Conservation (phyloP, 495 filamentous ascomycete genomes). For the Bacidia gigantensis region DNA sequence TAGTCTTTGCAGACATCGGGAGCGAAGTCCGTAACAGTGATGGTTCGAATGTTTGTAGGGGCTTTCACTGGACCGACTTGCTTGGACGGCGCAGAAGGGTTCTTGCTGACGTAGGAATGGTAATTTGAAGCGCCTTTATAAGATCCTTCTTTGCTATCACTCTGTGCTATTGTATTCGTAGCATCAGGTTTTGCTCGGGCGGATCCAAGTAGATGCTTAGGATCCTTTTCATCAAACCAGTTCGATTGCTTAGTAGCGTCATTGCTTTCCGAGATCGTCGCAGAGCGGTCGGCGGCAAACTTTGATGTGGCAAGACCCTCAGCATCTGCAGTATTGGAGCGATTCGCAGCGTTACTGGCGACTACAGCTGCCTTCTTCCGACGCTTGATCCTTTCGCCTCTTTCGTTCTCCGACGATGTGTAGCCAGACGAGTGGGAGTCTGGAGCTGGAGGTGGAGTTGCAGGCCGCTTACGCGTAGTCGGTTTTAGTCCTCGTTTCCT, state of each 20-base stretch:
- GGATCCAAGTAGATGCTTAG: slow-evolving; percentile 49
- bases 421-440: slow-evolving; percentile 47
- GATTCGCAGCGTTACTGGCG: slow-evolving; percentile 37
- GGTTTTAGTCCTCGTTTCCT: slow-evolving; percentile 79
- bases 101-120: slow-evolving; percentile 62
- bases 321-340: slow-evolving; percentile 12
- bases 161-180: slow-evolving; percentile 14
- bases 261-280: slow-evolving; percentile 47
- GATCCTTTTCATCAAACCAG: slow-evolving; percentile 66
- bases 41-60: slow-evolving; percentile 77
- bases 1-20: slow-evolving; percentile 96
- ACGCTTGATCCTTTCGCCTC: slow-evolving; percentile 62
- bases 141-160: slow-evolving; percentile 39
- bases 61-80: slow-evolving; percentile 78
- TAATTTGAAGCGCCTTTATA: slow-evolving; percentile 67
- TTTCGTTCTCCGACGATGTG: slow-evolving; percentile 64
- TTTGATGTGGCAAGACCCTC: slow-evolving; percentile 37
- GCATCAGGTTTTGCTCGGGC: slow-evolving; percentile 30
- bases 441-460: slow-evolving; percentile 58
- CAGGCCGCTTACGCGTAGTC: slow-evolving; percentile 68
- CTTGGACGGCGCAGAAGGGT: slow-evolving; percentile 59
- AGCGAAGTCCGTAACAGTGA: slow-evolving; percentile 81
- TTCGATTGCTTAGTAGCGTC: slow-evolving; percentile 90
- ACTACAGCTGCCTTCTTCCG: slow-evolving; percentile 53
- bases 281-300: slow-evolving; percentile 44